Conservation (phyloP, 768 basidiomycete species). For the Myochromella boudieri region DNA sequence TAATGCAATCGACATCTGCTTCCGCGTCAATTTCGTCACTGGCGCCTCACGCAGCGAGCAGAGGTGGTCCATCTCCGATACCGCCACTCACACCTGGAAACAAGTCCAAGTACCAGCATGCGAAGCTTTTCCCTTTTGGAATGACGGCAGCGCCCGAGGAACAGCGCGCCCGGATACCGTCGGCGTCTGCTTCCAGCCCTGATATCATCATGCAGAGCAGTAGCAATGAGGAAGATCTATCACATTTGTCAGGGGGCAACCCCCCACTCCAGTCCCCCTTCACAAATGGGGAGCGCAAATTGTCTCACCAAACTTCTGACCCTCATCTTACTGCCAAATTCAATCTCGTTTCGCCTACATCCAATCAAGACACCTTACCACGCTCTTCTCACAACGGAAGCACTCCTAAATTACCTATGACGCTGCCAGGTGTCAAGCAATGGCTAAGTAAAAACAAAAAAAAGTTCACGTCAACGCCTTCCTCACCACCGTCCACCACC, state of each 20-base stretch:
- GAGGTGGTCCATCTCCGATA: slow-evolving; percentile 71
- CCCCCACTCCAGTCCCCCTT: slow-evolving; percentile 52
- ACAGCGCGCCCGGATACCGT: slow-evolving; percentile 56
- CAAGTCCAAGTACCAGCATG: slow-evolving; percentile 68
- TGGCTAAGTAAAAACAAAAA: slow-evolving; percentile 72
- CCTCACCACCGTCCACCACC: slow-evolving; percentile 24
- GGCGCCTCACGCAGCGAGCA: slow-evolving; percentile 50
- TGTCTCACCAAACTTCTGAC: slow-evolving; percentile 72
- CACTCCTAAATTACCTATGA: slow-evolving; percentile 63
- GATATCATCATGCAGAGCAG: slow-evolving; percentile 43
- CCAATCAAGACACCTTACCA: slow-evolving; percentile 36
- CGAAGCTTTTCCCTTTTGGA: slow-evolving; percentile 88
- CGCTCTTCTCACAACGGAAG: slow-evolving; percentile 37
- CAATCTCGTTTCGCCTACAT: slow-evolving; percentile 43
- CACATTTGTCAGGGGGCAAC: slow-evolving; percentile 41
- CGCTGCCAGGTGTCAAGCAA: slow-evolving; percentile 75
- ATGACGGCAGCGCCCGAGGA: slow-evolving; percentile 72
- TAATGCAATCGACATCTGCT: slow-evolving; percentile 63
- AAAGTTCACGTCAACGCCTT: slow-evolving; percentile 43
- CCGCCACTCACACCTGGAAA: slow-evolving; percentile 73
- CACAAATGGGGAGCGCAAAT: slow-evolving; percentile 53
- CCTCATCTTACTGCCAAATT: slow-evolving; percentile 60
- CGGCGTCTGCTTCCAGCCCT: slow-evolving; percentile 43
- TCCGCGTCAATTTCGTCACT: slow-evolving; percentile 72
- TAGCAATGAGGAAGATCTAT: slow-evolving; percentile 48